Base-by-base conservation (phyloP, 208 protist genomes). In the Trypanosoma melophagium region DNA sequence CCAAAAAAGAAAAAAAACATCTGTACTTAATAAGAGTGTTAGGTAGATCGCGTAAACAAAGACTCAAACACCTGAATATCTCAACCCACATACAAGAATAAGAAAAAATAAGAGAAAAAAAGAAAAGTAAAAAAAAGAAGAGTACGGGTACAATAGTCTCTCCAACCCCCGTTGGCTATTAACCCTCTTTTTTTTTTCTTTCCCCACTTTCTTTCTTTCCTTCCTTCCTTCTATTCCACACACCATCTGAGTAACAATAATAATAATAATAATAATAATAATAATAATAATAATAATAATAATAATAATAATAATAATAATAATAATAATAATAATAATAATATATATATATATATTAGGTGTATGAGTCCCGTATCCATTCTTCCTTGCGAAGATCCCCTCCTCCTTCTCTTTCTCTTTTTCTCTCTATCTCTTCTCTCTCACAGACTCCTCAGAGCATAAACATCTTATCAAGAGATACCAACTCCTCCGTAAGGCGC, bases 401-500 rank as follows among this genome's bases (percentile, higher is more conserved):
- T 55, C 12, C n/a, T 24, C 51, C 25, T 60, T n/a, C 35, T 44
- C 55, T 47, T 9, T 31, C 12, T 7, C n/a, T 7, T 38, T 7
- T 38, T 35, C 24, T n/a, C 3, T 24, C 16, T 24, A 25, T 49
- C n/a, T 47, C 13, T 47, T 7, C 10, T 49, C 13, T 21, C 44
- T 28, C 8, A 12, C 14, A 1, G 9, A 17, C 28, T 17, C 17
- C 49, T 73, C 41, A 73, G 10, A 53, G 44, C 24, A n/a, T 28
- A 57, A 64, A 52, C 8, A 50, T 21, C 61, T 55, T 38, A 31
- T 74, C 69, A 7, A 74, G 41, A 7, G 25, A 31, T 35, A 25
- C 9, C 22, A 74, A 42, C 41, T 74, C 79, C 7, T 83, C 79
- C 0, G 63, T 12, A 2, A 83, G 76, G 50, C 75, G 78, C 22